These are phyloP conservation scores for Peronospora tabacina DNA, from an alignment of 352 stramenopile species.

Conservation along the genomic window DNA sequence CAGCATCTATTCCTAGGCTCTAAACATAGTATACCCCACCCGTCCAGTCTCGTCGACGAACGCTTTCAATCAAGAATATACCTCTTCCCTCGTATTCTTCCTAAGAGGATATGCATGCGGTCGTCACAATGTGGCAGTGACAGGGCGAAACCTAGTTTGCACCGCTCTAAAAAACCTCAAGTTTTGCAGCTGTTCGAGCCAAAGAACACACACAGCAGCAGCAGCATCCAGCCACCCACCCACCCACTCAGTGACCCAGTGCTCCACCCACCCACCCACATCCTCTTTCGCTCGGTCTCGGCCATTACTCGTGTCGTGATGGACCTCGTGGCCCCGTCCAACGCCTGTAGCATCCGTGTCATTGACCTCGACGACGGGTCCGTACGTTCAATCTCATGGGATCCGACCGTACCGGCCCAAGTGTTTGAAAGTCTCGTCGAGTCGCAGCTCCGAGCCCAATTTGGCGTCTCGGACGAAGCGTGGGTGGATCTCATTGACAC, in stretches of 20 bases:
- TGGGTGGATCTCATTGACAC: slow-evolving; percentile 84
- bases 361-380: slow-evolving; percentile 83
- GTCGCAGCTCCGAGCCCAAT: slow-evolving; percentile 59
- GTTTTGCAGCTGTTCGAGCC: too few relatives aligned
- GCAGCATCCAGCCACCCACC: too few relatives aligned
- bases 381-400: slow-evolving; percentile 65
- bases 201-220: too few relatives aligned
- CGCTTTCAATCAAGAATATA: background rate
- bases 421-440: slow-evolving; percentile 77
- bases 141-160: too few relatives aligned
- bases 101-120: background rate
- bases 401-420: slow-evolving; percentile 72
- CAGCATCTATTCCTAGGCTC: too few relatives aligned
- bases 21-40: too few relatives aligned
- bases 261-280: background rate
- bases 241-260: background rate
- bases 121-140: background rate
- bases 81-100: background rate
- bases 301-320: slow-evolving; percentile 8
- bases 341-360: slow-evolving; percentile 55
- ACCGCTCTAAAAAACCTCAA: background rate
- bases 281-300: slow-evolving; percentile 13
- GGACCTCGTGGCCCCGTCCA: slow-evolving; percentile 19
- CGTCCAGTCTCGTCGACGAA: too few relatives aligned
- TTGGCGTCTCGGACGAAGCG: slow-evolving; percentile 76